A percentile compares a stretch with the other conserved stretches of the same genome.
Evolutionary conservation across 352 stramenopile species (phyloP).

Genomic region (Globisporangium cylindrosporum): DNA sequence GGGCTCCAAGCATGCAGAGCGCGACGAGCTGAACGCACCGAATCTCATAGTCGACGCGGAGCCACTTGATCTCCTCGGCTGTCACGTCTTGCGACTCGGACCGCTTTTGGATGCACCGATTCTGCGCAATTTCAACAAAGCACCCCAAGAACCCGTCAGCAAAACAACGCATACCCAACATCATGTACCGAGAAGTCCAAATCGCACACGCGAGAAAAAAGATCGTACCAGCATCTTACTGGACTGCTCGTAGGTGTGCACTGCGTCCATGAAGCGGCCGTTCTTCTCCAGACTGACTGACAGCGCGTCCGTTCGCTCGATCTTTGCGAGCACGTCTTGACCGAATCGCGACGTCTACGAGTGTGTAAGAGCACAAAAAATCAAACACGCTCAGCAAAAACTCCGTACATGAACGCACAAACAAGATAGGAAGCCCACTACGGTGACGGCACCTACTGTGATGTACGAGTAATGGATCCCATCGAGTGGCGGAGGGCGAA

Average conservation of each 20-base stretch:
- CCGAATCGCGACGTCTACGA: conserved; percentile 54
- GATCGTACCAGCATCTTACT: conserved; percentile 60
- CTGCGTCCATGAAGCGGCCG: conserved; percentile 55
- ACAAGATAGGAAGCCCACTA: not conserved
- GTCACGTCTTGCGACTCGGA: conserved; percentile 42
- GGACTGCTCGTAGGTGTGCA: conserved; percentile 73
- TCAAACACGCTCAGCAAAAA: not conserved
- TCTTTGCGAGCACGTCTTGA: conserved; percentile 56
- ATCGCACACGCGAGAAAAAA: not conserved
- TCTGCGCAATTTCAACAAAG: conserved; percentile 20
- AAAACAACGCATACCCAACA: not conserved
- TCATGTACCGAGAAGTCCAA: not conserved
- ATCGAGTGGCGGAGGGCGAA: conserved; percentile 51
- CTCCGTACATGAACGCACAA: not conserved
- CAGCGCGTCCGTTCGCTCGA: conserved; percentile 52
- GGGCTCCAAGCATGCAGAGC: conserved; percentile 60
- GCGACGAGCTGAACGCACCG: conserved; percentile 71
- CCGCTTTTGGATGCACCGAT: conserved; percentile 65
- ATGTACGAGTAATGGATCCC: conserved; percentile 66
- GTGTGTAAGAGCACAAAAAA: not conserved
- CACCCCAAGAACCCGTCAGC: not conserved
- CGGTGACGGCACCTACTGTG: conserved; percentile 22
- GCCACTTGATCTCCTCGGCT: conserved; percentile 58
- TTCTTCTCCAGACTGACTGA: conserved; percentile 63
- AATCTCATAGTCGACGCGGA: conserved; percentile 74